These are phyloP conservation scores for Paramecium pentaurelia DNA, from an alignment of 73 alveolate genomes.

Conservation along the genomic window DNA sequence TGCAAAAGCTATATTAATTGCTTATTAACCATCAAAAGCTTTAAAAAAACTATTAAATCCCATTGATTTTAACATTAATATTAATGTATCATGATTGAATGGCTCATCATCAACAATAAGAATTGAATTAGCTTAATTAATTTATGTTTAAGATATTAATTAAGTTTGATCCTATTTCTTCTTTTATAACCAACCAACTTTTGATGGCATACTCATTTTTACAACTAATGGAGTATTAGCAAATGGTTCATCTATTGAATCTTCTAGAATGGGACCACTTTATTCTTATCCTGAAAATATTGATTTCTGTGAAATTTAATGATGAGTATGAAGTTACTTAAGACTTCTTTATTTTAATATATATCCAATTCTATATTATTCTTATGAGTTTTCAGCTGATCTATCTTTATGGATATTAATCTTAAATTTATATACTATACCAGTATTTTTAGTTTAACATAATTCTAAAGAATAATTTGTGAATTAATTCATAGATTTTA, in stretches of 20 bases:
- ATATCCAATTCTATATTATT: neutral
- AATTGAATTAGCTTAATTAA: neutral
- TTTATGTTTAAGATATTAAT: neutral
- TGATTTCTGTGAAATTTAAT: neutral
- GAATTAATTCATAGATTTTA: neutral
- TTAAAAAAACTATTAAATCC: neutral
- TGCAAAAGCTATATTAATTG: neutral
- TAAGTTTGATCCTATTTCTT: neutral
- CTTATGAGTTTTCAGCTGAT: neutral
- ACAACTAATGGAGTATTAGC: neutral
- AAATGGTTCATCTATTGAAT: neutral
- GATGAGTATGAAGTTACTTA: neutral
- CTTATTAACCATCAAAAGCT: conserved; percentile 39
- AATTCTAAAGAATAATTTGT: neutral
- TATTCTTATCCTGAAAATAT: neutral
- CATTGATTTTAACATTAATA: neutral
- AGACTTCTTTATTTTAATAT: neutral
- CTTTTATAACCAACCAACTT: neutral
- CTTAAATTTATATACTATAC: neutral
- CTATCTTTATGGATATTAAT: neutral
- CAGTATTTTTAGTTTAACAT: neutral
- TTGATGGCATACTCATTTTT: neutral
- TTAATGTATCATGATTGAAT: conserved; percentile 20
- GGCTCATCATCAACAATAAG: conserved; percentile 51
- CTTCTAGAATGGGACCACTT: neutral